Conservation (phyloP, 2,329 filamentous ascomycete species). For the Beauveria medogensis region DNA sequence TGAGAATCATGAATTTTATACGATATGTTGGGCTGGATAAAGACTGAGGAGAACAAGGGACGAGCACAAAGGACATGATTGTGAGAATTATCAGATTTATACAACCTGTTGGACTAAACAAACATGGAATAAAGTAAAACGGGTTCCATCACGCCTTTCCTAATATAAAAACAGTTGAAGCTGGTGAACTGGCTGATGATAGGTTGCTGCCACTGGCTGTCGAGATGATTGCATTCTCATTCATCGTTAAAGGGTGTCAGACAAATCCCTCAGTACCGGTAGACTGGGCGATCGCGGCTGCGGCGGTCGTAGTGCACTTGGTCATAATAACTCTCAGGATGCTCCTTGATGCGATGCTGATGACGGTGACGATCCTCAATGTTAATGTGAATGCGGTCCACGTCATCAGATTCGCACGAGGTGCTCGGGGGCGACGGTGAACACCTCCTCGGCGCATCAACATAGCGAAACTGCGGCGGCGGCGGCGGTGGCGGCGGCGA, state of each 20-base stretch:
- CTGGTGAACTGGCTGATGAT: neutral
- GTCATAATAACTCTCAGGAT: neutral
- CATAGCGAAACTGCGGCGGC: conserved; percentile 7
- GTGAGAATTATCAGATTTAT: no score
- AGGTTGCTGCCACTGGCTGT: neutral
- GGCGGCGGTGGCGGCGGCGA: conserved; percentile 23
- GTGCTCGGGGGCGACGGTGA: conserved; percentile 4
- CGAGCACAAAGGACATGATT: neutral
- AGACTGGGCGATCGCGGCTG: neutral
- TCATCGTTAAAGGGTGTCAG: neutral
- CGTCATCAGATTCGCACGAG: conserved; percentile 21
- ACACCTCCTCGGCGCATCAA: neutral
- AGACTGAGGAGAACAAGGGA: neutral
- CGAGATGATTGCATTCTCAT: neutral
- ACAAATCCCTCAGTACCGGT: neutral
- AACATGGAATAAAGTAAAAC: neutral
- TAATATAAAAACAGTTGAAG: neutral
- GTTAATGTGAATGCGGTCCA: conserved; percentile 17
- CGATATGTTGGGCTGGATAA: neutral
- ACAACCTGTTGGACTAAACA: neutral
- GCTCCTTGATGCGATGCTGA: conserved; percentile 3
- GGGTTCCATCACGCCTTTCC: neutral
- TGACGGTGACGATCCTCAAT: conserved; percentile 19
- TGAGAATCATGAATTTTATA: neutral
- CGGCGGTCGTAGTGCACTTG: neutral